These are phyloP conservation scores for Scleroderma bovista DNA, from an alignment of 768 basidiomycete species.

Conservation along the genomic window DNA sequence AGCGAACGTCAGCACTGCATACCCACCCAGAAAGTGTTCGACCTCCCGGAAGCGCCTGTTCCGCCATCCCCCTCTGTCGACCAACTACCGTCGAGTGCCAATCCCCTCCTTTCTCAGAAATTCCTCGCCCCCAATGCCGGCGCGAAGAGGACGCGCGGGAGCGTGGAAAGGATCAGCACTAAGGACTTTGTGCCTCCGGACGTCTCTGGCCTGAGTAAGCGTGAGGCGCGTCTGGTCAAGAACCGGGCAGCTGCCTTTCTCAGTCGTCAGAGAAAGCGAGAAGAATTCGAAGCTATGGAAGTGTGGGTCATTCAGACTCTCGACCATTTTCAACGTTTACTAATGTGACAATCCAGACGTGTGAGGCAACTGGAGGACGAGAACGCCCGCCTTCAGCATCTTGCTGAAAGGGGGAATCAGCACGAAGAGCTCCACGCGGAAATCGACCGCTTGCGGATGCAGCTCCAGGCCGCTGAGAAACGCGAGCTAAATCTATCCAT, in stretches of 20 bases:
- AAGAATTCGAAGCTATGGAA: constrained; percentile 91
- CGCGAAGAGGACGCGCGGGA: constrained; percentile 44
- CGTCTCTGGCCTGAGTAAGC: constrained; percentile 82
- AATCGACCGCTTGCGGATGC: constrained; percentile 61
- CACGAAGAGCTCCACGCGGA: constrained; percentile 45
- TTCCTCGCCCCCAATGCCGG: constrained; percentile 44
- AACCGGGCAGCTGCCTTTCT: constrained; percentile 91
- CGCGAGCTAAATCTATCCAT: constrained; percentile 63
- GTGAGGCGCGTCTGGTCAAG: constrained; percentile 87
- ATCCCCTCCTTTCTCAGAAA: constrained; percentile 26
- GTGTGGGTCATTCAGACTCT: constrained; percentile 48
- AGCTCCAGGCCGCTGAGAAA: constrained; percentile 58
- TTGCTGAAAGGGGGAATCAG: constrained; percentile 43
- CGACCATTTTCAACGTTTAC: background rate
- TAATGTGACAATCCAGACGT: constrained; percentile 41
- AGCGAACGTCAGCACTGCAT: constrained; percentile 50
- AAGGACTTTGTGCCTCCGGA: constrained; percentile 89
- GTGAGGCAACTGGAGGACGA: constrained; percentile 83
- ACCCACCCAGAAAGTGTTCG: constrained; percentile 71
- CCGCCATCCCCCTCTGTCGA: constrained; percentile 32
- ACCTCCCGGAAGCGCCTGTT: constrained; percentile 39
- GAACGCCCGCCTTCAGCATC: constrained; percentile 63
- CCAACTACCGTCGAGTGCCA: constrained; percentile 24
- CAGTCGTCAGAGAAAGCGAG: constrained; percentile 84
- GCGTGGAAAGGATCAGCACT: constrained; percentile 47